Evolutionary conservation across 1,284 basidiomycete species (phyloP).

Genomic region (Ustilago loliicola): DNA sequence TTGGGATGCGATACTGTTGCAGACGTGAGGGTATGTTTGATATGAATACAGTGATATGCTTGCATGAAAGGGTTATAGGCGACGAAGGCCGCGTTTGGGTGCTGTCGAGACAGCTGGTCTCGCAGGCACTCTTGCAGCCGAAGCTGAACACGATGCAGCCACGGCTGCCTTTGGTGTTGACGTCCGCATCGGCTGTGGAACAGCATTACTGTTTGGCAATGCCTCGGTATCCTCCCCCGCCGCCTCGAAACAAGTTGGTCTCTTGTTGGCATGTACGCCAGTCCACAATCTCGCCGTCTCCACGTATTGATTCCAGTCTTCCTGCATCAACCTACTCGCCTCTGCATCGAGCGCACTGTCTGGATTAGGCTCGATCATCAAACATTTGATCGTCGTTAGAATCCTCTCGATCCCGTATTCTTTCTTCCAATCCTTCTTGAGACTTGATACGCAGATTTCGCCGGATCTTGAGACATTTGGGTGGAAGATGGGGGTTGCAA

Average conservation of each 20-base stretch:
- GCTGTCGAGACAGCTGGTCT: constrained; percentile 15
- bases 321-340: constrained; percentile 88
- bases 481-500: constrained; percentile 82
- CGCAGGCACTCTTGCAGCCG: constrained; percentile 9
- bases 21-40: constrained; percentile 5
- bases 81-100: constrained; percentile 47
- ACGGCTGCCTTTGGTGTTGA: background rate
- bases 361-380: constrained; percentile 94
- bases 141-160: background rate
- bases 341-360: constrained; percentile 95
- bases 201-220: background rate
- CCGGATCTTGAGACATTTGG: constrained; percentile 90
- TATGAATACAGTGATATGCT: background rate
- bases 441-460: constrained; percentile 95
- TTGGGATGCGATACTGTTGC: background rate
- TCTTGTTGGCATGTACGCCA: constrained; percentile 81
- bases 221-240: background rate
- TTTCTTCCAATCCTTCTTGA: constrained; percentile 96
- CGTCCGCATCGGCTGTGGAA: background rate
- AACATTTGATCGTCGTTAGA: constrained; percentile 85
- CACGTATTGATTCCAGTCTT: constrained; percentile 82
- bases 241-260: constrained; percentile 17
- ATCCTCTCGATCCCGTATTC: constrained; percentile 92
- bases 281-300: constrained; percentile 85
- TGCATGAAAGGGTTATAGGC: constrained; percentile 20